Conservation (phyloP, 2,329 filamentous ascomycete genomes). For the Chalara sp. region DNA sequence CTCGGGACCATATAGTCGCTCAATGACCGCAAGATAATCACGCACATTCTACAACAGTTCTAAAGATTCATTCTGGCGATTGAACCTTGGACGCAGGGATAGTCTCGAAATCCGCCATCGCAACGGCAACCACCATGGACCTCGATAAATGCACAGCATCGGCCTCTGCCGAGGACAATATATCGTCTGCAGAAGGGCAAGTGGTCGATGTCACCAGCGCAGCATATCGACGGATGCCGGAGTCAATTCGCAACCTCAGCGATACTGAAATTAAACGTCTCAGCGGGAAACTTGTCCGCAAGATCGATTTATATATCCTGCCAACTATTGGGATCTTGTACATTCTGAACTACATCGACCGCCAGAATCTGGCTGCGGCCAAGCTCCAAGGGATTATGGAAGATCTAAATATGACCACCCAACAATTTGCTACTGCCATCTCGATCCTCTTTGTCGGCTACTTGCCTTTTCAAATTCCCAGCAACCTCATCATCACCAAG, state of each 20-base stretch:
- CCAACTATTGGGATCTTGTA: conserved; percentile 15
- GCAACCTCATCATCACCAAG: conserved; percentile 23
- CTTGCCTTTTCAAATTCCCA: conserved; percentile 33
- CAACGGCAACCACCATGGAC: not conserved
- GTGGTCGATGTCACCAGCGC: not conserved
- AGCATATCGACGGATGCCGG: conserved; percentile 10
- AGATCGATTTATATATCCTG: conserved; percentile 26
- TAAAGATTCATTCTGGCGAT: not conserved
- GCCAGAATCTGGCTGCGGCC: conserved; percentile 30
- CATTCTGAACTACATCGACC: not conserved
- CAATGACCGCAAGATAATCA: not conserved
- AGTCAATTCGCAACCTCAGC: conserved; percentile 19
- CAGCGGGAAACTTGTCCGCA: conserved; percentile 17
- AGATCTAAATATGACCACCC: conserved; percentile 30
- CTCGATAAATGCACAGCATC: not conserved
- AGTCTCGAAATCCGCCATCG: not conserved
- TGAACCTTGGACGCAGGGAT: not conserved
- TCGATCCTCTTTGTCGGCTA: conserved; percentile 35
- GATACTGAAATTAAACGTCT: conserved; percentile 18
- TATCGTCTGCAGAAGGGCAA: not conserved
- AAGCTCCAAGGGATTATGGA: conserved; percentile 34
- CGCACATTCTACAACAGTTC: not conserved
- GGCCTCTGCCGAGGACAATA: not conserved
- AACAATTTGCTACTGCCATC: conserved; percentile 32
- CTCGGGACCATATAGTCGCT: not conserved